These are phyloP conservation scores for Sugiyamaella paludigena DNA, from an alignment of 1,139 yeast species.

Conservation along the genomic window DNA sequence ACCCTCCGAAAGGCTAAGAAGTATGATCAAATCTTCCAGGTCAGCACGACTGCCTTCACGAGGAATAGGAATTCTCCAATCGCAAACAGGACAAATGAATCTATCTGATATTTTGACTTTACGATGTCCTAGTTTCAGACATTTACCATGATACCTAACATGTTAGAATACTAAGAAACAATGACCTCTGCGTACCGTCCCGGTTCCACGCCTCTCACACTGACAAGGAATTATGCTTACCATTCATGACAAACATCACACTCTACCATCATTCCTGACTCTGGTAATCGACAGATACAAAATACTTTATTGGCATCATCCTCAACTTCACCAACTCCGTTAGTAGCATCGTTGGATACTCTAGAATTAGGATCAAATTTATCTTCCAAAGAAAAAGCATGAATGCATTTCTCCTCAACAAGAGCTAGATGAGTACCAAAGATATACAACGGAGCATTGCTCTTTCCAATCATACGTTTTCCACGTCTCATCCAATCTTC, in stretches of 20 bases:
- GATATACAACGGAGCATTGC: slow-evolving; percentile 37
- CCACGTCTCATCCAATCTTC: slow-evolving; percentile 48
- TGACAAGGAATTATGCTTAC: slow-evolving; percentile 34
- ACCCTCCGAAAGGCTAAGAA: slow-evolving; percentile 26
- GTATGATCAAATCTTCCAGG: slow-evolving; percentile 38
- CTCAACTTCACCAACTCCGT: slow-evolving; percentile 3
- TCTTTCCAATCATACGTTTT: slow-evolving; percentile 41
- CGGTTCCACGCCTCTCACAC: not conserved
- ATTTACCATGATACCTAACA: slow-evolving; percentile 55
- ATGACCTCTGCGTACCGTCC: not conserved
- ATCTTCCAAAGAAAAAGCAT: slow-evolving; percentile 47
- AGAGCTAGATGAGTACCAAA: slow-evolving; percentile 36
- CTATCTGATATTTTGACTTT: slow-evolving; percentile 35
- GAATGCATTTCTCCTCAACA: slow-evolving; percentile 39
- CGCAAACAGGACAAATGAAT: slow-evolving; percentile 71
- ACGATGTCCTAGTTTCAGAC: slow-evolving; percentile 48
- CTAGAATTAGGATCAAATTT: slow-evolving; percentile 26
- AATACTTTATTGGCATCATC: slow-evolving; percentile 39
- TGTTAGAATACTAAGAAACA: not conserved
- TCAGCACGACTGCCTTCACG: slow-evolving; percentile 39
- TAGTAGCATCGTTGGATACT: not conserved
- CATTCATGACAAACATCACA: slow-evolving; percentile 79
- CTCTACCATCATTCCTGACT: slow-evolving; percentile 70
- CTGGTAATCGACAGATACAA: slow-evolving; percentile 70
- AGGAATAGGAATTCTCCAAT: slow-evolving; percentile 38